Percentiles rank a stretch among this genome's conserved stretches.
These are phyloP conservation scores for Thuidium tamariscinum DNA, from an alignment of 225 moss, liverwort and hornwort genomes.

Conservation along the genomic window DNA sequence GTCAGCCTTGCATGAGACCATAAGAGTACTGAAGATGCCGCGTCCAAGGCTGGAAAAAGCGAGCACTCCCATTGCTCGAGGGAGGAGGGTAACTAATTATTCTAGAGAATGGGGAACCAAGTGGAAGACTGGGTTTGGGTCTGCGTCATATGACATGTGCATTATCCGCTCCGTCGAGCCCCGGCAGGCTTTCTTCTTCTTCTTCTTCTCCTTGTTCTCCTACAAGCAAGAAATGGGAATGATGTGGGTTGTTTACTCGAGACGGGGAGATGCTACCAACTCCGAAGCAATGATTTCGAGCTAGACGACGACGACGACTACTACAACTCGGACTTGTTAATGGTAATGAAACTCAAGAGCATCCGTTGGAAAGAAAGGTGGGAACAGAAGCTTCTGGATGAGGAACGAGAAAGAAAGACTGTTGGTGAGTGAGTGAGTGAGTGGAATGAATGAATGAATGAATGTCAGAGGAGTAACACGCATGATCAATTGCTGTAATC, in stretches of 20 bases:
- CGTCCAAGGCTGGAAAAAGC: not conserved
- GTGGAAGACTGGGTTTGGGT: not conserved
- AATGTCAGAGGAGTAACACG: not conserved
- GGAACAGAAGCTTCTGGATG: not conserved
- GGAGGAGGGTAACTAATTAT: not conserved
- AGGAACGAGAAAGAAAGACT: not conserved
- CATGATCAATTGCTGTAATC: not conserved
- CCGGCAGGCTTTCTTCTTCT: not conserved
- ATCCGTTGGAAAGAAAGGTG: not conserved
- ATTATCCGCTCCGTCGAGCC: not conserved
- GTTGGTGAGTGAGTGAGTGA: not conserved
- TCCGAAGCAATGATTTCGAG: not conserved
- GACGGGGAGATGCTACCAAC: not conserved
- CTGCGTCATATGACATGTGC: slow-evolving; percentile 3
- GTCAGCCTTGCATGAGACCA: not conserved
- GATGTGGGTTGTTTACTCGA: not conserved
- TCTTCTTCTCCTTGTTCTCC: not conserved
- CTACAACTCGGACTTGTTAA: not conserved
- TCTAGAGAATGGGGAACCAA: not conserved
- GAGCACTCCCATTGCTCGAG: not conserved
- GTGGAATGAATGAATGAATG: too few species aligned
- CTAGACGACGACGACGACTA: not conserved
- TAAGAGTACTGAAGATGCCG: not conserved
- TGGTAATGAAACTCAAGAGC: not conserved
- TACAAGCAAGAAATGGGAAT: not conserved